phyloP scores from a whole-genome alignment of 164 flowering plant species.

The Amborella trichopoda region DNA sequence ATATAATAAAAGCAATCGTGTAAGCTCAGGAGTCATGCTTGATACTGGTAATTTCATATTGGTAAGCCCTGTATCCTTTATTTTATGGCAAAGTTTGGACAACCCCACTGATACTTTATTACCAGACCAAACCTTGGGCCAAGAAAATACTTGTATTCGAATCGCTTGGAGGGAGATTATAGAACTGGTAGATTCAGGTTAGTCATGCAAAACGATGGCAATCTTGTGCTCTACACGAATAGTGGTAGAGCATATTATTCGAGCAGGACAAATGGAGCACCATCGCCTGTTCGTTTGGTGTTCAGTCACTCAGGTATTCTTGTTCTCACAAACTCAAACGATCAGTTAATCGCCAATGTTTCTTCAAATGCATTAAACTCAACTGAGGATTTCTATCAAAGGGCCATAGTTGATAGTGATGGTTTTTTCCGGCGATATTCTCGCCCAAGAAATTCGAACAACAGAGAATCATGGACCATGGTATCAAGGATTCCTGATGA shows the following conservation, averaged over 20 bases:
- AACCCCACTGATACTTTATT: slow-evolving; percentile 2
- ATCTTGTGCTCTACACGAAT: neutral
- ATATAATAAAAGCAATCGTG: neutral
- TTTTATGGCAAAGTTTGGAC: slow-evolving; percentile 3
- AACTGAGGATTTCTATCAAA: neutral
- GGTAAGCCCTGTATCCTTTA: neutral
- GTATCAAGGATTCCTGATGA: neutral
- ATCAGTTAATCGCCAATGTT: too few relatives aligned
- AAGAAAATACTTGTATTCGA: neutral
- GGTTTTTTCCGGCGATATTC: slow-evolving; percentile 3
- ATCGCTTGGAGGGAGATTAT: neutral
- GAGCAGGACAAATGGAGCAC: too few relatives aligned
- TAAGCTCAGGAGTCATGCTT: slow-evolving; percentile 24
- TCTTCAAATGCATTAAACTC: too few relatives aligned
- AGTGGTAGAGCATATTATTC: too few relatives aligned
- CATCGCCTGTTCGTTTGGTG: too few relatives aligned
- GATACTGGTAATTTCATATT: slow-evolving; percentile 37
- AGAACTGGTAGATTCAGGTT: slow-evolving; percentile 5
- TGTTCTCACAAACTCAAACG: too few relatives aligned
- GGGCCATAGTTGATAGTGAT: slow-evolving; percentile 2
- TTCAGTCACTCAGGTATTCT: too few relatives aligned
- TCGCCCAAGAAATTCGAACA: neutral
- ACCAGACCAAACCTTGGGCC: neutral
- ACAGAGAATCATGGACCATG: neutral
- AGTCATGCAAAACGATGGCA: slow-evolving; percentile 2